Evolutionary conservation across 2,329 filamentous ascomycete genomes (phyloP), one percentile per base, ranked within the genome.

Genomic region (Zymoseptoria crescenta): DNA sequence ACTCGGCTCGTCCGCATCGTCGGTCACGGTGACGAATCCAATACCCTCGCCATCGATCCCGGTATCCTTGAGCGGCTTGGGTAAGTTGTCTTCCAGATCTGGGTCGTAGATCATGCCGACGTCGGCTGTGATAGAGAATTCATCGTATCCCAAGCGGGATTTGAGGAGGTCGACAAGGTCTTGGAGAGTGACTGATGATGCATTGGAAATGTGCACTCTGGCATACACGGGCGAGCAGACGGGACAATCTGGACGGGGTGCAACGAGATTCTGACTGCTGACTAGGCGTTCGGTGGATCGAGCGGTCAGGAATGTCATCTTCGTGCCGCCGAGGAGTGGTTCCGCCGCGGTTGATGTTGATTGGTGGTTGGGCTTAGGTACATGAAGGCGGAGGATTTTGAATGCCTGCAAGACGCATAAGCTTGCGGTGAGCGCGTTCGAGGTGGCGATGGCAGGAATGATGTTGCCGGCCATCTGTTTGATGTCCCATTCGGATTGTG

Each of bases 381-480:
- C 55, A 49, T 84, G 20, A 85, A 83, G 69, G 81, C 65, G 87
- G 59, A 99, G 77, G 24, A 97, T 87, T 74, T 96, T 97, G 79
- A 95, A 94, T 0, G 92, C 87, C 73, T 97, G 88, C 27, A 99
- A 77, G 6, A 97, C 91, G 70, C 92, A 97, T 8, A 99, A 81
- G 10, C 91, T 88, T 16, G 94, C 94, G 1, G 94, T 93, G 73
- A 97, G 96, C 16, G 94, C 94, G 73, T 99, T 99, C 0, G 94
- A 97, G 0, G 94, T 99, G 4, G 94, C 94, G 71, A 99, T 99
- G 1, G 94, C 94, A 1, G 94, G 94, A 62, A 99, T 99, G 68
- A 99, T 99, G 72, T 99, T 99, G 56, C 94, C 94, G 3, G 94
- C 94, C 93, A 97, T 99, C 75, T 99, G 83, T 77, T 99, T 99